Conservation (phyloP, 345 rosid species). For the Aquilaria malaccensis region DNA sequence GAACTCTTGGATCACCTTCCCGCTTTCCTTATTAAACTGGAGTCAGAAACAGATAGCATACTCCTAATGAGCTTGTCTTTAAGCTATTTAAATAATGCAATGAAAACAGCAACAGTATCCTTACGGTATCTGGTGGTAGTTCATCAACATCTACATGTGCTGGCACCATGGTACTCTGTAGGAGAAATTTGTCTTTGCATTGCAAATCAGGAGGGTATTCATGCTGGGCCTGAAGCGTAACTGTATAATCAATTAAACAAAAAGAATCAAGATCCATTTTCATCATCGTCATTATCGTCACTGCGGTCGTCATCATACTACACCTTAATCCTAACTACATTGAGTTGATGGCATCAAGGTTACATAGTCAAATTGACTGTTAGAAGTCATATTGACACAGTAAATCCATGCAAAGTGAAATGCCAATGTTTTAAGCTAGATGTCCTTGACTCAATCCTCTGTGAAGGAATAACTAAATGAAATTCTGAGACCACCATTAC, state of each 20-base stretch:
- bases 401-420: too few relatives aligned
- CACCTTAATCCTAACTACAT: too few relatives aligned
- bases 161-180: slow-evolving; percentile 77
- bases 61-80: not conserved
- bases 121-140: slow-evolving; percentile 78
- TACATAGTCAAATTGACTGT: too few relatives aligned
- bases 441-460: too few relatives aligned
- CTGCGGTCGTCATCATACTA: too few relatives aligned
- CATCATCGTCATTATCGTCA: too few relatives aligned
- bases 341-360: too few relatives aligned
- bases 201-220: slow-evolving; percentile 84
- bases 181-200: slow-evolving; percentile 96
- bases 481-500: too few relatives aligned
- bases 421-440: too few relatives aligned
- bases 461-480: too few relatives aligned
- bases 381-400: too few relatives aligned
- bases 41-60: slow-evolving; percentile 11
- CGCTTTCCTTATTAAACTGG: slow-evolving; percentile 69
- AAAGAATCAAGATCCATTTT: not conserved
- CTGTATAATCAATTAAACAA: slow-evolving; percentile 32
- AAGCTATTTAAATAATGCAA: not conserved
- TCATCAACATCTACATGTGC: slow-evolving; percentile 78
- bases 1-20: slow-evolving; percentile 56
- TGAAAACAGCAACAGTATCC: slow-evolving; percentile 12
- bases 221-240: slow-evolving; percentile 84